phyloP scores from a whole-genome alignment of 208 protist genomes.

The Leishmania braziliensis region DNA sequence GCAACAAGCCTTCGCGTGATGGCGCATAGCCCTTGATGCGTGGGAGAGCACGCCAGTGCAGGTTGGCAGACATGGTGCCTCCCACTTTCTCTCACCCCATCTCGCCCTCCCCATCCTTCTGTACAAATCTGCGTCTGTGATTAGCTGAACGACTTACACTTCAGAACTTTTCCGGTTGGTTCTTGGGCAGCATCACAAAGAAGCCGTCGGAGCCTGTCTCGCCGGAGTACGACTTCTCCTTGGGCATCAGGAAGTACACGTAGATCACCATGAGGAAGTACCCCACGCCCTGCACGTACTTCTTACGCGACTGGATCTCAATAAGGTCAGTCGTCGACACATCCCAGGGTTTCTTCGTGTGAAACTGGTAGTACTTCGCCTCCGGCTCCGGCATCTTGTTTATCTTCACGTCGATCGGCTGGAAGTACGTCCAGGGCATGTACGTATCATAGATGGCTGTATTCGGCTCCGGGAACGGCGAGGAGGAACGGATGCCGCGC shows the following conservation, averaged over 20 bases:
- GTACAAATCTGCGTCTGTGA: background rate
- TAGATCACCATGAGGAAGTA: slow-evolving; percentile 73
- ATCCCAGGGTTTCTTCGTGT: slow-evolving; percentile 90
- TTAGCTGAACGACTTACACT: background rate
- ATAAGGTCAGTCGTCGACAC: slow-evolving; percentile 86
- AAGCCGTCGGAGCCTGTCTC: slow-evolving; percentile 81
- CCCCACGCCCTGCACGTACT: slow-evolving; percentile 82
- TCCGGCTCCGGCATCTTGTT: slow-evolving; percentile 85
- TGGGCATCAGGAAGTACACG: slow-evolving; percentile 91
- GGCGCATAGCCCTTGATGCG: background rate
- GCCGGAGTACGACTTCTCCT: slow-evolving; percentile 91
- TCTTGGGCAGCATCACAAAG: slow-evolving; percentile 87
- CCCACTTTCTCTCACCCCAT: background rate
- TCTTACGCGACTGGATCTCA: slow-evolving; percentile 89
- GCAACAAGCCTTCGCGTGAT: background rate
- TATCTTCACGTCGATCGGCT: slow-evolving; percentile 87
- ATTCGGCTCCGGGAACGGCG: slow-evolving; percentile 88
- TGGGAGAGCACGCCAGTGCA: background rate
- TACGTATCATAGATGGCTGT: slow-evolving; percentile 92
- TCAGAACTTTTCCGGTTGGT: slow-evolving; percentile 89
- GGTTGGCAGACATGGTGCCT: background rate
- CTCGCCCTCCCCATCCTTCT: background rate
- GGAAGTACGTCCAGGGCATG: slow-evolving; percentile 91
- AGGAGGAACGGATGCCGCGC: slow-evolving; percentile 88
- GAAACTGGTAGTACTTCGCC: slow-evolving; percentile 90